phyloP scores from a whole-genome alignment of 2,329 filamentous ascomycete genomes.

The Talaromyces marneffei region DNA sequence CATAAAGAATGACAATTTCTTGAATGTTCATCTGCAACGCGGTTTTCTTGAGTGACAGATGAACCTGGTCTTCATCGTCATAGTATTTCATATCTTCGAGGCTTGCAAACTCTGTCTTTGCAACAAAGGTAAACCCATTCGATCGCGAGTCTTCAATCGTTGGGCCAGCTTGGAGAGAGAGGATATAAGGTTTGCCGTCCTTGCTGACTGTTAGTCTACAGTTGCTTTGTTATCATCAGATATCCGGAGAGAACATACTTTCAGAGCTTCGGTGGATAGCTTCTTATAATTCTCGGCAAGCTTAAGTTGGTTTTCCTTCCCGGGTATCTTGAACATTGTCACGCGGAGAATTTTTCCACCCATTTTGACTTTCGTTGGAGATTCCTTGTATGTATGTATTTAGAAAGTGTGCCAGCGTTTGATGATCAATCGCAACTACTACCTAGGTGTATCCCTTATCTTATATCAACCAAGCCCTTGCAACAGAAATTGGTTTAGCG shows the following conservation, averaged over 20 bases:
- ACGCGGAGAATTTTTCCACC: neutral
- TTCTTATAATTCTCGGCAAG: constrained; percentile 5
- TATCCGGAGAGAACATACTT: neutral
- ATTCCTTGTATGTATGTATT: neutral
- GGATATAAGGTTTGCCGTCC: constrained; percentile 67
- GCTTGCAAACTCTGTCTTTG: constrained; percentile 58
- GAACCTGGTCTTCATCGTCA: constrained; percentile 54
- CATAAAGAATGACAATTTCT: constrained; percentile 33
- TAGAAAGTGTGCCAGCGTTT: neutral
- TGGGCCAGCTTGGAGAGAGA: constrained; percentile 50
- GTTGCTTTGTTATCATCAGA: too few species aligned
- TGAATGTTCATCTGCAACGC: constrained; percentile 22
- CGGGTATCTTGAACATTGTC: constrained; percentile 8
- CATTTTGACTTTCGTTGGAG: neutral
- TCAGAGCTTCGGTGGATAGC: neutral
- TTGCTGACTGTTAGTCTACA: constrained; percentile 27
- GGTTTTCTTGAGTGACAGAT: constrained; percentile 43
- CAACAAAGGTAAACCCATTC: constrained; percentile 61
- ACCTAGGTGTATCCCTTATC: neutral
- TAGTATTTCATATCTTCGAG: constrained; percentile 68
- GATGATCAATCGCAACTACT: neutral
- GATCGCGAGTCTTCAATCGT: constrained; percentile 54
- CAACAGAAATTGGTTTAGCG: neutral
- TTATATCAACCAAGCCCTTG: neutral
- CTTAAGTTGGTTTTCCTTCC: constrained; percentile 1